phyloP scores from a whole-genome alignment of 2,329 filamentous ascomycete species.

The Hawksworthiomyces lignivorus region DNA sequence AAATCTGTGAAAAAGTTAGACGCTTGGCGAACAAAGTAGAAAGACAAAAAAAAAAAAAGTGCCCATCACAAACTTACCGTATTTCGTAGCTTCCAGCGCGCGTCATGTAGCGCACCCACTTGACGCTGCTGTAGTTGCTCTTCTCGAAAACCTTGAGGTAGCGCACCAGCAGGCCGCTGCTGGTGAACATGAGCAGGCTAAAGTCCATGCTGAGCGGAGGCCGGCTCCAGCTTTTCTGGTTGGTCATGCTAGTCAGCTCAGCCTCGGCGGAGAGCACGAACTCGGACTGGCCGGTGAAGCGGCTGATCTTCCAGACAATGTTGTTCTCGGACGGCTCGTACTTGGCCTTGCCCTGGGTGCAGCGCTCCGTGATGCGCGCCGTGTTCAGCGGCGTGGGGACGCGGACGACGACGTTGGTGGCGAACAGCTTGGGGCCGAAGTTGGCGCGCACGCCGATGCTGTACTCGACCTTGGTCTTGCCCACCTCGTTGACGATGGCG shows the following conservation, averaged over 20 bases:
- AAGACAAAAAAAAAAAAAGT: not conserved
- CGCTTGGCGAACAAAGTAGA: too few relatives aligned
- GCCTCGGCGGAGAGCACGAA: constrained; percentile 93
- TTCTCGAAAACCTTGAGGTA: constrained; percentile 99
- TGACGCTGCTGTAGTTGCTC: constrained; percentile 96
- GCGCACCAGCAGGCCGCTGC: constrained; percentile 80
- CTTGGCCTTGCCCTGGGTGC: constrained; percentile 93
- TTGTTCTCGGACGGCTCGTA: constrained; percentile 98
- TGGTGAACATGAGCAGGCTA: constrained; percentile 95
- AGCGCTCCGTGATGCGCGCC: constrained; percentile 84
- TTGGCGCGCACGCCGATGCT: constrained; percentile 96
- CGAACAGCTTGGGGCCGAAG: constrained; percentile 92
- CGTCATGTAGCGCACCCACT: constrained; percentile 99
- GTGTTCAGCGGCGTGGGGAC: constrained; percentile 97
- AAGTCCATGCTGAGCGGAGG: constrained; percentile 90
- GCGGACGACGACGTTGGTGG: constrained; percentile 88
- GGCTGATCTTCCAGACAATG: constrained; percentile 97
- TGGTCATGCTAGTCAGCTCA: constrained; percentile 91
- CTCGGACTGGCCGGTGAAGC: constrained; percentile 98
- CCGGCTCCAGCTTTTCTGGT: constrained; percentile 92
- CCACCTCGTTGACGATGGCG: constrained; percentile 95
- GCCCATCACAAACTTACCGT: too few relatives aligned
- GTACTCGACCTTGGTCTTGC: constrained; percentile 96
- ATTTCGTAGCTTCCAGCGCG: constrained; percentile 97
- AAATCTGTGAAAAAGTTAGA: too few relatives aligned